Evolutionary conservation across 2,329 filamentous ascomycete genomes (phyloP).

Genomic region (Exophiala sp.): DNA sequence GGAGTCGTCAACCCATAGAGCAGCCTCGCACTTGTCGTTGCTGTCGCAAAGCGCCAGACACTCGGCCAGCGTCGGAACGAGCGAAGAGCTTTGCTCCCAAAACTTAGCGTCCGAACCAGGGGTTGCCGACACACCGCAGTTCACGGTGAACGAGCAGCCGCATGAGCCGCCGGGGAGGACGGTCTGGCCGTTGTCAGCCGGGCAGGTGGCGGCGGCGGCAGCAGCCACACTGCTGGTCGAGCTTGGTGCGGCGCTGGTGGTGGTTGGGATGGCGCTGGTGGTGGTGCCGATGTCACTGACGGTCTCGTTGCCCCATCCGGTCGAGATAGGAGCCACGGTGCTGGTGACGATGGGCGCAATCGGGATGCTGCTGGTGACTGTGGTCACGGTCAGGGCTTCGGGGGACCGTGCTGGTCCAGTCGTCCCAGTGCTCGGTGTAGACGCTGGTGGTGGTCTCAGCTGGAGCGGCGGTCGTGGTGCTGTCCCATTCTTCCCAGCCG

Average conservation of each 20-base stretch:
- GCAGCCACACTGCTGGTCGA: conserved; percentile 7
- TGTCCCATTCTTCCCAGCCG: neutral
- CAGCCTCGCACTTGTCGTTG: conserved; percentile 16
- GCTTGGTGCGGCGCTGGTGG: conserved; percentile 4
- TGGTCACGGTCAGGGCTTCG: neutral
- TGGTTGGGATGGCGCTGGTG: conserved; percentile 2
- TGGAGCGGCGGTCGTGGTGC: conserved; percentile 7
- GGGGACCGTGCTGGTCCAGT: conserved; percentile 3
- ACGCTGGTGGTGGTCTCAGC: neutral
- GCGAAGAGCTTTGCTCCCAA: conserved; percentile 8
- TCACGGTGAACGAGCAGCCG: conserved; percentile 13
- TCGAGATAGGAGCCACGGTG: neutral
- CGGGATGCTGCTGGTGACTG: neutral
- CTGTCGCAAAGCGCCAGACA: conserved; percentile 19
- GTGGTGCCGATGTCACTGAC: too few relatives aligned
- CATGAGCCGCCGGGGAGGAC: conserved; percentile 15
- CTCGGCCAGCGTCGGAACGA: conserved; percentile 11
- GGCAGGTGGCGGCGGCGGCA: conserved; percentile 12
- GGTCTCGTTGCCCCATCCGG: neutral
- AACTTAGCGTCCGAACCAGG: conserved; percentile 8
- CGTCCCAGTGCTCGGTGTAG: neutral
- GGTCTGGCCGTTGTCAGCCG: conserved; percentile 11
- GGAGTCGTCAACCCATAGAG: conserved; percentile 16
- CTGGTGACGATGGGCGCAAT: neutral
- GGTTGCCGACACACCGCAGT: conserved; percentile 16